Conservation (phyloP, 1,284 basidiomycete genomes). For the Naganishia cerealis region DNA sequence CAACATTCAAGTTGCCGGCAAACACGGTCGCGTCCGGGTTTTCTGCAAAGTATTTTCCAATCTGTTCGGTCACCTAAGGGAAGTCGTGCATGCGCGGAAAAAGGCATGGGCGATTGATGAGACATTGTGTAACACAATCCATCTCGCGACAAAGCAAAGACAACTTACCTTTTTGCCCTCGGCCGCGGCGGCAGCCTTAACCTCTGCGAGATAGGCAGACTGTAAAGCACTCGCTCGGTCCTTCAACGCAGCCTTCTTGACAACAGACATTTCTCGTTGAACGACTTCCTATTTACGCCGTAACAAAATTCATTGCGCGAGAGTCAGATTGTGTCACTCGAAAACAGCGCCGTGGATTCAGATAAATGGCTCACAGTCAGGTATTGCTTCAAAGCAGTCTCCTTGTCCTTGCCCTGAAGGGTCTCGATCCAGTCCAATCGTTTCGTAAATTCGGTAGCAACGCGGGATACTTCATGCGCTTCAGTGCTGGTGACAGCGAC, state of each 20-base stretch:
- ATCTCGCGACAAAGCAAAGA: slow-evolving; percentile 6
- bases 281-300: slow-evolving; percentile 69
- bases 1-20: slow-evolving; percentile 66
- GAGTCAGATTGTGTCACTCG: not conserved
- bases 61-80: slow-evolving; percentile 67
- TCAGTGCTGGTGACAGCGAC: slow-evolving; percentile 93
- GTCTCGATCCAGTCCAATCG: slow-evolving; percentile 68
- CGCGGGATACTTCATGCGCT: slow-evolving; percentile 74
- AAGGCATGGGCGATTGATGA: slow-evolving; percentile 8
- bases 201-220: slow-evolving; percentile 80
- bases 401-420: slow-evolving; percentile 76
- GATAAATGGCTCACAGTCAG: slow-evolving; percentile 63
- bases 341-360: not conserved
- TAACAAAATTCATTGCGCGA: not conserved
- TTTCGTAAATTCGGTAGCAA: slow-evolving; percentile 66
- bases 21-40: slow-evolving; percentile 70
- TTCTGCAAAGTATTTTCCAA: slow-evolving; percentile 72
- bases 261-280: slow-evolving; percentile 81
- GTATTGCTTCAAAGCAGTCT: slow-evolving; percentile 77
- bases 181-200: slow-evolving; percentile 76
- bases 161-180: slow-evolving; percentile 72
- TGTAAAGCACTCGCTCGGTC: slow-evolving; percentile 71
- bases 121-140: not conserved
- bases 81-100: not conserved
- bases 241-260: slow-evolving; percentile 77